Base-by-base conservation (phyloP, 1,284 basidiomycete species). In the Fistulinella cinereoalba region DNA sequence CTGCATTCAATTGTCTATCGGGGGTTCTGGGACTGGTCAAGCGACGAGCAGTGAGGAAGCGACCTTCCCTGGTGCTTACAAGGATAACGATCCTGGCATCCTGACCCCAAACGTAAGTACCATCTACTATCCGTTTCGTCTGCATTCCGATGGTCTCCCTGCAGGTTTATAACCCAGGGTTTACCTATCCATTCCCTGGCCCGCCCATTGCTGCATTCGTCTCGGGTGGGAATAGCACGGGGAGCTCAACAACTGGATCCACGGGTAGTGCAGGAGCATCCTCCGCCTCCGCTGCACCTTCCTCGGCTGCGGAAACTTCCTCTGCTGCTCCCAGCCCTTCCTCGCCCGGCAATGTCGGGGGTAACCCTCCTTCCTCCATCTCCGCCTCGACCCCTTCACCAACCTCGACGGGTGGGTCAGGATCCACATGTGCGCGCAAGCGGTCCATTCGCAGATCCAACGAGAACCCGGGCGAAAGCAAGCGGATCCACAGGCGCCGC, bases 41-140 rank as follows among this genome's bases (percentile, higher is more conserved):
- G 75, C 81, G 1, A 55, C 57, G 2, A 51, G 55, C 7, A 61
- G 59, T 54, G 74, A 79, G 43, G 73, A 79, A 29, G 82, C 83
- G n/a, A 66, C 61, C 15, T 71, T 88, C 50, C 85, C 85, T 1
- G 84, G 85, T 22, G 81, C 72, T 3, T 88, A 88, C 67, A 67
- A 53, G 8, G 79, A 81, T 51, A 73, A 54, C 36, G 81, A 85
- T 52, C 72, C 81, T 0, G 84, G 85, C 37, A 80, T 87, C 58
- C 67, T 71, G 46, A 71, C 69, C 32, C 71, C 74, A 7, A 60
- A 72, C 41, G 77, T 80, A 40, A 32, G 53, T 53, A 8, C 23
- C 12, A 0, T 8, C 5, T 5, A 0, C 27, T 1, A 23, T 32
- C 8, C 4, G 19, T 36, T 47, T 31, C 5, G 10, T 4, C 8